phyloP scores from a whole-genome alignment of 2,329 filamentous ascomycete species.

The Xylariaceae sp. region DNA sequence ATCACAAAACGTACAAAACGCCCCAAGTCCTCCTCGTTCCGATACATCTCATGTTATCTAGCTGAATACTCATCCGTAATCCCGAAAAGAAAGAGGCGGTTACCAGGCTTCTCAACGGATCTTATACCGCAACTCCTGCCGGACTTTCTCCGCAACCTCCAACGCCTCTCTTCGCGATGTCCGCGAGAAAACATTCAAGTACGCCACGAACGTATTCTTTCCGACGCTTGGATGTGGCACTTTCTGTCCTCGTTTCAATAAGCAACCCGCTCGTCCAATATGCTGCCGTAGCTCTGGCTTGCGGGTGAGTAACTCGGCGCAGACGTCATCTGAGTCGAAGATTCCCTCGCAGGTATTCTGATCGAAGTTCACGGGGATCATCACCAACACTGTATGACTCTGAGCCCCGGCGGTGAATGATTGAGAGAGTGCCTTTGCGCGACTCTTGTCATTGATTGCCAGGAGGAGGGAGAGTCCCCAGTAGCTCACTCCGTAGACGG shows the following conservation, averaged over 20 bases:
- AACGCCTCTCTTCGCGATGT: conserved; percentile 25
- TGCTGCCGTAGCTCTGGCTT: conserved; percentile 25
- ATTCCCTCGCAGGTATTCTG: conserved; percentile 22
- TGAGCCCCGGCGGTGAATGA: conserved; percentile 25
- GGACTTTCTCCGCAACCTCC: conserved; percentile 21
- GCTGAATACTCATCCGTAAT: too few species aligned
- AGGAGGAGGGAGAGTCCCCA: conserved; percentile 26
- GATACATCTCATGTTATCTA: too few species aligned
- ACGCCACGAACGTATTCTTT: conserved; percentile 29
- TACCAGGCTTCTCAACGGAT: conserved; percentile 48
- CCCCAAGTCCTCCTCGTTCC: too few species aligned
- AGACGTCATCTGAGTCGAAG: conserved; percentile 32
- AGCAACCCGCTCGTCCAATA: conserved; percentile 24
- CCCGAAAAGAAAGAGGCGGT: conserved; percentile 63
- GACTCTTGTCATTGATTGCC: conserved; percentile 20
- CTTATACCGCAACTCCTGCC: conserved; percentile 23
- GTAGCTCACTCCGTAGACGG: conserved; percentile 29
- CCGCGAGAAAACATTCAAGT: conserved; percentile 29
- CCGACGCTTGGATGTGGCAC: conserved; percentile 28
- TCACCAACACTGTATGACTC: conserved; percentile 25
- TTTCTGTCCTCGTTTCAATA: conserved; percentile 27
- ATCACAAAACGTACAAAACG: too few species aligned
- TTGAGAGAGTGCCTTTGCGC: conserved; percentile 21
- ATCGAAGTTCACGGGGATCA: conserved; percentile 29
- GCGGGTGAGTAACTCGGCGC: conserved; percentile 25